Conservation (phyloP, 1,139 yeast species). For the Lipomyces yarrowii region DNA sequence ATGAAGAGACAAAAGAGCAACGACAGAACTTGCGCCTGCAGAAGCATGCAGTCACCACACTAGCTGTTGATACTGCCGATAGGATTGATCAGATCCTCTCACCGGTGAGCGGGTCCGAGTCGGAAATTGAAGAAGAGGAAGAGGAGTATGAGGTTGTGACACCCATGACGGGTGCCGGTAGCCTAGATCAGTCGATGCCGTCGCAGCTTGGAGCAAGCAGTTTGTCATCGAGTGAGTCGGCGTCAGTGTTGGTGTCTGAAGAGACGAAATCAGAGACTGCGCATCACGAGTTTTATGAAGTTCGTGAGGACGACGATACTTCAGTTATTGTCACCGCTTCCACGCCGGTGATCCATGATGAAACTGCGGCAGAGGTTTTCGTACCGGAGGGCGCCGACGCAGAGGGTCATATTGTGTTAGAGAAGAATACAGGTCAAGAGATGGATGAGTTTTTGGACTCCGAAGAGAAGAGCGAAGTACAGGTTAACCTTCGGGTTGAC, state of each 20-base stretch:
- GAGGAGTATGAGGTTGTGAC: slow-evolving; percentile 20
- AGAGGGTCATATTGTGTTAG: slow-evolving; percentile 23
- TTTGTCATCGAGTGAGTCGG: not conserved
- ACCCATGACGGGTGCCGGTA: not conserved
- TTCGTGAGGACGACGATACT: slow-evolving; percentile 21
- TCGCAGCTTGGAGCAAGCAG: not conserved
- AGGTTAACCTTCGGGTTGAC: not conserved
- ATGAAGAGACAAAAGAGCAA: slow-evolving; percentile 13
- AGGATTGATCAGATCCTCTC: slow-evolving; percentile 29
- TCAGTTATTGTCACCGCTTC: slow-evolving; percentile 24
- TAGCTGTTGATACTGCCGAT: slow-evolving; percentile 35
- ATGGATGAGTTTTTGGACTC: slow-evolving; percentile 25
- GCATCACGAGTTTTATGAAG: slow-evolving; percentile 5
- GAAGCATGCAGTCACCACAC: slow-evolving; percentile 32
- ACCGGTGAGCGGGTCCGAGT: slow-evolving; percentile 27
- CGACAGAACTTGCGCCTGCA: slow-evolving; percentile 25
- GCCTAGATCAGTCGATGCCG: not conserved
- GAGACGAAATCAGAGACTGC: not conserved
- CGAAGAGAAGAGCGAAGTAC: slow-evolving; percentile 23
- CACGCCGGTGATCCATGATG: slow-evolving; percentile 13
- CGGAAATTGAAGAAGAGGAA: slow-evolving; percentile 23
- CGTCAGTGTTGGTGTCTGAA: slow-evolving; percentile 3
- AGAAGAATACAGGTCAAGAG: slow-evolving; percentile 24
- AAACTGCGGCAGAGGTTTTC: slow-evolving; percentile 16
- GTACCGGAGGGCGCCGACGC: slow-evolving; percentile 23